Conservation (phyloP, 2,329 filamentous ascomycete species). For the Colletotrichum plurivorum region DNA sequence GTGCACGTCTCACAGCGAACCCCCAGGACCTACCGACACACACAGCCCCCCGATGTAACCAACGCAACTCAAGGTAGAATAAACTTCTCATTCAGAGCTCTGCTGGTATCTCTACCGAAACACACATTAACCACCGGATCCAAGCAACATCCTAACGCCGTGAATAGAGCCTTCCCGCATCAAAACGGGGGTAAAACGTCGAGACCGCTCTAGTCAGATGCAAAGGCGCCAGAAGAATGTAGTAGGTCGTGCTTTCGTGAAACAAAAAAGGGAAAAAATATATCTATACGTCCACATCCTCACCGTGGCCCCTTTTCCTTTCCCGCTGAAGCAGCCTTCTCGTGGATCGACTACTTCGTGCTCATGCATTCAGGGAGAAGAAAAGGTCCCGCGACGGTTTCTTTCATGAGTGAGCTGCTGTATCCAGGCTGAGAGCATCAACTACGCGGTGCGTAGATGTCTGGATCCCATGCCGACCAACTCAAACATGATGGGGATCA, state of each 20-base stretch:
- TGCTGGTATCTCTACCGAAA: constrained; percentile 10
- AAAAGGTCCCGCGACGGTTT: background rate
- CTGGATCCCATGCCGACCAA: constrained; percentile 66
- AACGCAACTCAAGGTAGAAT: background rate
- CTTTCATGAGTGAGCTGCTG: background rate
- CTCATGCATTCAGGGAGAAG: constrained; percentile 30
- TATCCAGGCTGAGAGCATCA: background rate
- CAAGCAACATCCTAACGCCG: constrained; percentile 12
- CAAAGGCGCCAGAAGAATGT: constrained; percentile 29
- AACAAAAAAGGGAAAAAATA: constrained; percentile 15
- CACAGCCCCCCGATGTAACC: background rate
- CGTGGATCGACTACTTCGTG: constrained; percentile 4
- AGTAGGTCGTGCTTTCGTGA: constrained; percentile 36
- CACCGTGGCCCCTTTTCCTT: background rate
- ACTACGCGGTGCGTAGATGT: constrained; percentile 47
- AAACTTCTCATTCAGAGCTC: constrained; percentile 7
- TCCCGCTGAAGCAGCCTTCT: background rate
- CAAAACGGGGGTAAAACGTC: constrained; percentile 9
- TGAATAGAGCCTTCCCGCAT: background rate
- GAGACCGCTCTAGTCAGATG: constrained; percentile 22
- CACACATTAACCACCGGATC: constrained; percentile 21
- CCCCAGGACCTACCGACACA: background rate
- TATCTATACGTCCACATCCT: constrained; percentile 25
- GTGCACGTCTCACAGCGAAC: constrained; percentile 20
- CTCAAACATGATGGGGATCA: constrained; percentile 82